Base-by-base conservation (phyloP, 495 filamentous ascomycete genomes). In the Neurospora africana region DNA sequence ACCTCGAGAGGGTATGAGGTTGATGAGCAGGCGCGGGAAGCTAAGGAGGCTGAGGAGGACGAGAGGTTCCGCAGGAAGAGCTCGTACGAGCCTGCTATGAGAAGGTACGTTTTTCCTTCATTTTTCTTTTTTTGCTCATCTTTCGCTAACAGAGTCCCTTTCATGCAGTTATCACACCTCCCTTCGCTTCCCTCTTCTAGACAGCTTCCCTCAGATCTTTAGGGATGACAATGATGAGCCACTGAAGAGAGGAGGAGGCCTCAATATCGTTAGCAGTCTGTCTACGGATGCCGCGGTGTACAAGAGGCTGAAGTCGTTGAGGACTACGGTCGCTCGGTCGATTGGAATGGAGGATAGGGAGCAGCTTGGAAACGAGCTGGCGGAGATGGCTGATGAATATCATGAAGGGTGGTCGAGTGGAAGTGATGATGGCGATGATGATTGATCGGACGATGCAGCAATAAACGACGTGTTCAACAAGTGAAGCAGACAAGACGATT, bases 331-430 rank as follows among this genome's bases (percentile, higher is more conserved):
- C 5, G 79, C 86, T 33, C 79, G 79, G 72, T 82, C 77, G 76
- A 84, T 93, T 36, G 85, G 85, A 4, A 76, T 97, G 9, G 91
- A 94, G 72, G 94, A 98, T 74, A 87, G 91, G 13, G 95, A 99
- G 81, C 85, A 84, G 15, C 84, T 99, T 40, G 86, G 88, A 7
- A 94, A 97, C 75, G 90, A 92, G n/a, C 83, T 99, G 36, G 90
- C 90, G 61, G 91, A 92, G 75, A 90, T 98, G 72, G 89, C 91
- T 13, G 95, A 97, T 77, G 90, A 89, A 72, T 98, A 97, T 77
- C 90, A 93, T 76, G 92, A 94, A 69, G 95, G 93, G 1, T 98
- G 93, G 93, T 87, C 89, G 43, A 94, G 92, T 80, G 94, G 90
- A 70, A 91, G 89, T 68, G 93, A 97, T 68, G 89, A 89, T 13